Conservation (phyloP, 2,329 filamentous ascomycete genomes). For the Fonsecaea multimorphosa region DNA sequence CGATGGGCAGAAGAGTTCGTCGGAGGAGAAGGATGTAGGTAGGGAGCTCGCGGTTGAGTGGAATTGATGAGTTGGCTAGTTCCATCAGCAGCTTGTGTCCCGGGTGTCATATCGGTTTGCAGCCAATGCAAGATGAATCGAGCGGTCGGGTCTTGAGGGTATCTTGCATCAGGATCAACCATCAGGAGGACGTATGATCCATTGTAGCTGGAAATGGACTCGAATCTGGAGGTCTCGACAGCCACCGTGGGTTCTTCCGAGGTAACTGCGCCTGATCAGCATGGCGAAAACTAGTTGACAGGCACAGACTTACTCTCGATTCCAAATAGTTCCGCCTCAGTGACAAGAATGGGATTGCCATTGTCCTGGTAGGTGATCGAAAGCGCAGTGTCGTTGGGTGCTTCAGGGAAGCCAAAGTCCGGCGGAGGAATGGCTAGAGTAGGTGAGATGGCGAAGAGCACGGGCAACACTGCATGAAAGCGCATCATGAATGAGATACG, state of each 20-base stretch:
- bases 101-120: slow-evolving; percentile 32
- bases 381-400: slow-evolving; percentile 31
- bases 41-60: slow-evolving; percentile 28
- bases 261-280: slow-evolving; percentile 29
- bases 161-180: slow-evolving; percentile 38
- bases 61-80: slow-evolving; percentile 32
- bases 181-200: slow-evolving; percentile 37
- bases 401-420: slow-evolving; percentile 36
- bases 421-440: slow-evolving; percentile 33
- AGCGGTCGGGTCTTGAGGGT: slow-evolving; percentile 28
- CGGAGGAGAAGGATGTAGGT: slow-evolving; percentile 31
- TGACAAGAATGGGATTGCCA: slow-evolving; percentile 27
- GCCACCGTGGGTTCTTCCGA: slow-evolving; percentile 30
- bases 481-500: not conserved
- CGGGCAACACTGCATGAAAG: not conserved
- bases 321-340: slow-evolving; percentile 33
- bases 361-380: slow-evolving; percentile 31
- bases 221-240: slow-evolving; percentile 30
- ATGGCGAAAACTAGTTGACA: not conserved
- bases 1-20: slow-evolving; percentile 38
- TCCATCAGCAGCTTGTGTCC: slow-evolving; percentile 21
- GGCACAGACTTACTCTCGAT: slow-evolving; percentile 24
- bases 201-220: slow-evolving; percentile 32
- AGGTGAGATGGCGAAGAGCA: slow-evolving; percentile 1
- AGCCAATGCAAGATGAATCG: slow-evolving; percentile 37